Percentiles rank a stretch among this genome's conserved stretches.
These are phyloP conservation scores for Graphilbum fragrans DNA, from an alignment of 2,329 filamentous ascomycete genomes.

Conservation along the genomic window DNA sequence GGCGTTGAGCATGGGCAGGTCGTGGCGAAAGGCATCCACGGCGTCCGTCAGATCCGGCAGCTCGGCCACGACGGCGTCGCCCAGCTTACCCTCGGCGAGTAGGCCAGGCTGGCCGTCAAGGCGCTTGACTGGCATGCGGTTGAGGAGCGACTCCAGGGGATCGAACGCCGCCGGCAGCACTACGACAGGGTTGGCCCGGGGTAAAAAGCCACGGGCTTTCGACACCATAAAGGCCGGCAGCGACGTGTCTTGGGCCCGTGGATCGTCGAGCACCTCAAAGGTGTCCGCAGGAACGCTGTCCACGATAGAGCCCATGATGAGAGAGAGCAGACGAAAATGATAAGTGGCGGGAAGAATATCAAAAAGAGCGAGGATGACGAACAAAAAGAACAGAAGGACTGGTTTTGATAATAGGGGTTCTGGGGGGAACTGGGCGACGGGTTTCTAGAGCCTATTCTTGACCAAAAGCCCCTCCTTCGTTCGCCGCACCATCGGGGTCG, in stretches of 20 bases:
- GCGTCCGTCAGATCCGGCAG: conserved; percentile 65
- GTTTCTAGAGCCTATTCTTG: too few relatives aligned
- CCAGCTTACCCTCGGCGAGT: conserved; percentile 61
- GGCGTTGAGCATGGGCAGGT: conserved; percentile 72
- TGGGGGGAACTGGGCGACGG: neutral
- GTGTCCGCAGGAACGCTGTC: conserved; percentile 13
- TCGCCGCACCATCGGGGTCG: neutral
- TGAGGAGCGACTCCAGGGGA: conserved; percentile 57
- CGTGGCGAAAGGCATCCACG: conserved; percentile 59
- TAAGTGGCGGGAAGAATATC: neutral
- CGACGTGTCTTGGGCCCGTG: conserved; percentile 46
- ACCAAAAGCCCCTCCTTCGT: too few relatives aligned
- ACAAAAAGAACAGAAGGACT: neutral
- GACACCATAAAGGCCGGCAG: conserved; percentile 71
- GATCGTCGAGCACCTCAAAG: conserved; percentile 53
- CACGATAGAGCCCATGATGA: conserved; percentile 29
- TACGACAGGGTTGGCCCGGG: conserved; percentile 49
- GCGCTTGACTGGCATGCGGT: conserved; percentile 69
- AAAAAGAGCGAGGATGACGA: neutral
- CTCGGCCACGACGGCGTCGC: conserved; percentile 58
- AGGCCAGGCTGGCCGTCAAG: conserved; percentile 63
- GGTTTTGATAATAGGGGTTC: neutral
- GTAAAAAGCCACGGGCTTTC: conserved; percentile 61
- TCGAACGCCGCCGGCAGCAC: conserved; percentile 63
- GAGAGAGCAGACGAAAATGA: neutral